Base-by-base conservation (phyloP, 2,329 filamentous ascomycete species). In the Juglanconis oblonga region DNA sequence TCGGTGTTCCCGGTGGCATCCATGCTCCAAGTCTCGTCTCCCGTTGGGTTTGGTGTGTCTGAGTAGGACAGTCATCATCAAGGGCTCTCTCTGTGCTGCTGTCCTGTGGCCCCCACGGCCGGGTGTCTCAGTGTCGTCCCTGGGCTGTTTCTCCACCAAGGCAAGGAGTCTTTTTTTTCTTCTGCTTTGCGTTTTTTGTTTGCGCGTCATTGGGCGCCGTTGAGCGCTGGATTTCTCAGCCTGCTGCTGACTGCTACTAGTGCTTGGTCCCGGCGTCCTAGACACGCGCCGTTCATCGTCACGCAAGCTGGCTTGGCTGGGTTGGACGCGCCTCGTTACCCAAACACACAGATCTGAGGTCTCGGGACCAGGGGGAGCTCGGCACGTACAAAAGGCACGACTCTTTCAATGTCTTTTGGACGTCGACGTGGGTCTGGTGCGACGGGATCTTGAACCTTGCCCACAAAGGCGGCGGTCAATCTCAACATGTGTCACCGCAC, bases 371-470 rank as follows among this genome's bases (percentile, higher is more conserved):
- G 4, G 29, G 17, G 45, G 49, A n/a, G 57, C 40, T 51, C 52
- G 58, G 58, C 47, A 52, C 52, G 48, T 40, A 57, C 51, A 47
- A 50, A 45, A 35, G 35, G 31, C 35, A 47, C 49, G 42, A 45
- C 11, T 49, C 42, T 44, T 32, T 44, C 49, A 7, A 29, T 42
- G 32, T 33, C 14, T 5, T 55, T 48, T 29, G 52, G 50, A 40
- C n/a, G 57, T 49, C 14, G 58, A 53, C 24, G 48, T 48, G 55
- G 50, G 42, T 52, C 42, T 35, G 59, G 60, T 62, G 48, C 52
- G 49, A 62, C 60, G 57, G 33, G 57, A 62, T 59, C 60, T 59
- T 48, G 55, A 58, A 57, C 58, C 54, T 49, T 57, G 49, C 48
- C 49, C 29, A 45, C 44, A 31, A 35, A 40, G 55, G 55, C 59